Evolutionary conservation across 1,284 basidiomycete genomes (phyloP).

Genomic region (Leccinum variabile): DNA sequence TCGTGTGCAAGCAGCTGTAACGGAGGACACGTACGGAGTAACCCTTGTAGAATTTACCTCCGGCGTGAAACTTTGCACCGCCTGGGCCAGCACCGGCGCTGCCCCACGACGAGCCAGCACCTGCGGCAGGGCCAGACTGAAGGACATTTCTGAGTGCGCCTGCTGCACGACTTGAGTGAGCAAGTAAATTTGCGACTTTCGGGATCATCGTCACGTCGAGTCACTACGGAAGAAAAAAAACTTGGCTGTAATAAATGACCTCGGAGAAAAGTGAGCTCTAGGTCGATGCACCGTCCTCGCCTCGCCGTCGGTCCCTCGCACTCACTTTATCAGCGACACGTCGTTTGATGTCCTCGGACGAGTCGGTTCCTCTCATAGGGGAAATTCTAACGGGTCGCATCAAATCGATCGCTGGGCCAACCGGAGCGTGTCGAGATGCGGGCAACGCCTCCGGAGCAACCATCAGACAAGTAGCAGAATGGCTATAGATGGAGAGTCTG

Average conservation of each 20-base stretch:
- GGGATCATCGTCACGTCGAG: slow-evolving; percentile 57
- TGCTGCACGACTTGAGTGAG: slow-evolving; percentile 72
- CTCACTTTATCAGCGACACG: no score
- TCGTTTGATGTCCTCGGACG: neutral
- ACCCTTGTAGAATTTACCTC: slow-evolving; percentile 65
- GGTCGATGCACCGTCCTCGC: no score
- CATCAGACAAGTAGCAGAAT: neutral
- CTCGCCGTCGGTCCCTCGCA: no score
- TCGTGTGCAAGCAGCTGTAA: neutral
- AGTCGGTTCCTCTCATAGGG: neutral
- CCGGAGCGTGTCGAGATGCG: neutral
- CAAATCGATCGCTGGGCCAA: slow-evolving; percentile 6
- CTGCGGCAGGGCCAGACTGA: slow-evolving; percentile 46
- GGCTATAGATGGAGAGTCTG: neutral
- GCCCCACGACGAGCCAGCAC: slow-evolving; percentile 57
- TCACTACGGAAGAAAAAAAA: neutral
- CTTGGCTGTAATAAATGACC: neutral
- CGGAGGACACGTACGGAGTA: slow-evolving; percentile 45
- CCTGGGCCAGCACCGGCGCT: slow-evolving; percentile 59
- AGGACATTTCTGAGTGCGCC: slow-evolving; percentile 70
- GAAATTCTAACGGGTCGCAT: neutral
- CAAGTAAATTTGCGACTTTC: slow-evolving; percentile 73
- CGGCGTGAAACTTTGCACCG: slow-evolving; percentile 65
- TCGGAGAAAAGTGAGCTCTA: slow-evolving; percentile 18
- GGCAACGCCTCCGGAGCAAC: neutral